Conservation (phyloP, 495 filamentous ascomycete genomes). For the Delitschia confertaspora region DNA sequence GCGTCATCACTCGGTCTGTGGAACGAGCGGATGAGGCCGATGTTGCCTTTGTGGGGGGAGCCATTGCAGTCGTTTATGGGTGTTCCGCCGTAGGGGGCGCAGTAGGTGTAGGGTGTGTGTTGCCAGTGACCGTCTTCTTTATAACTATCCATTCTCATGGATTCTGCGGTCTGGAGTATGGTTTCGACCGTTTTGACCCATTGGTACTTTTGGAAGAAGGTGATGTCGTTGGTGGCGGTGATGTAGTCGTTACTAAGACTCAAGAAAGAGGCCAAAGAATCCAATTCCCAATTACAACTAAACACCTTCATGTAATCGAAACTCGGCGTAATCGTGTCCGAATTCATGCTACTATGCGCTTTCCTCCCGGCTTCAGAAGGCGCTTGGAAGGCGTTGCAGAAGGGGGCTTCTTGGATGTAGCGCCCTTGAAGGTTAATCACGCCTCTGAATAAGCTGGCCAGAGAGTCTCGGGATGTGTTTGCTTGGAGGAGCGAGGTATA, state of each 20-base stretch:
- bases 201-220: conserved; percentile 50
- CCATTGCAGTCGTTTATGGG: conserved; percentile 53
- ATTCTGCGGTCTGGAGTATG: conserved; percentile 46
- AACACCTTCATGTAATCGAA: conserved; percentile 48
- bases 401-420: conserved; percentile 49
- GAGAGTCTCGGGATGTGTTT: conserved; percentile 37
- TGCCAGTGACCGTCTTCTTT: conserved; percentile 45
- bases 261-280: conserved; percentile 56
- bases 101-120: conserved; percentile 49
- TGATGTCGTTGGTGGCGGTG: conserved; percentile 43
- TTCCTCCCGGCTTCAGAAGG: conserved; percentile 47
- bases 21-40: conserved; percentile 51
- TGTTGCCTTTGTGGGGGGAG: conserved; percentile 47
- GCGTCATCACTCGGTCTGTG: conserved; percentile 58
- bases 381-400: conserved; percentile 59
- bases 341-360: conserved; percentile 40
- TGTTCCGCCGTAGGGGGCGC: conserved; percentile 47
- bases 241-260: conserved; percentile 52
- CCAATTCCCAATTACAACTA: conserved; percentile 61
- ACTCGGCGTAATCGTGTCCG: conserved; percentile 40
- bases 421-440: conserved; percentile 59
- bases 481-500: conserved; percentile 50
- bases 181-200: conserved; percentile 50
- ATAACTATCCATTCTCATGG: conserved; percentile 51
- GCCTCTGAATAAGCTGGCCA: conserved; percentile 53